Evolutionary conservation across 441 rosid genomes (phyloP).

Genomic region (Adansonia madagascariensis): DNA sequence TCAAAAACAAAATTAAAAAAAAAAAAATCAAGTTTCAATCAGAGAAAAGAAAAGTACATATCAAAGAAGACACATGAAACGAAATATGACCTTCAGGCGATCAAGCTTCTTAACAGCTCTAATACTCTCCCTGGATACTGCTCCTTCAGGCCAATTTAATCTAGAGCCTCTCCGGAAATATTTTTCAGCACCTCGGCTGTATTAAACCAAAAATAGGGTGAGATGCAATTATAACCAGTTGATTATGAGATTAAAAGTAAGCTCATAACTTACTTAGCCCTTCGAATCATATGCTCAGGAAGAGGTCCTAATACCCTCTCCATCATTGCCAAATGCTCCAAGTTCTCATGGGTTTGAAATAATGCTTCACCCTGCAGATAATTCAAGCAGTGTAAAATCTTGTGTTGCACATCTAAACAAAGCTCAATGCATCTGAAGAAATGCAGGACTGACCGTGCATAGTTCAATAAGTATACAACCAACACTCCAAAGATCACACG

Average conservation of each 20-base stretch:
- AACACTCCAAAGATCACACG: constrained; percentile 84
- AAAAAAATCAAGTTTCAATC: not conserved
- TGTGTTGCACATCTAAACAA: not conserved
- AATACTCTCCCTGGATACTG: constrained; percentile 76
- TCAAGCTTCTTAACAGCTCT: constrained; percentile 77
- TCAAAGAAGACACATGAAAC: not conserved
- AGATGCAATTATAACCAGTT: not conserved
- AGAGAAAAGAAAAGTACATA: not conserved
- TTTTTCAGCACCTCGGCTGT: constrained; percentile 74
- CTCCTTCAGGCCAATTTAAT: constrained; percentile 89
- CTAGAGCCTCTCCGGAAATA: constrained; percentile 64
- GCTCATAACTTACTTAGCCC: constrained; percentile 51
- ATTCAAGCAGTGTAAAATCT: constrained; percentile 21
- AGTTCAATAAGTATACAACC: constrained; percentile 82
- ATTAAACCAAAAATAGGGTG: constrained; percentile 17
- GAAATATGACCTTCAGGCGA: constrained; percentile 53
- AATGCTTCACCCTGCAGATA: constrained; percentile 68
- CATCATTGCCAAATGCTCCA: constrained; percentile 94
- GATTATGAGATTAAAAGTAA: not conserved
- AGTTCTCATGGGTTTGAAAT: constrained; percentile 81
- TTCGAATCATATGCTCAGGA: constrained; percentile 71
- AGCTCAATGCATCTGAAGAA: not conserved
- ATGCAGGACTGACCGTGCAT: constrained; percentile 57
- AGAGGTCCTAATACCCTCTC: constrained; percentile 83
- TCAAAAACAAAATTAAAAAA: no score